These are phyloP conservation scores for Clavulina sp. DNA, from an alignment of 768 basidiomycete species.

Conservation along the genomic window DNA sequence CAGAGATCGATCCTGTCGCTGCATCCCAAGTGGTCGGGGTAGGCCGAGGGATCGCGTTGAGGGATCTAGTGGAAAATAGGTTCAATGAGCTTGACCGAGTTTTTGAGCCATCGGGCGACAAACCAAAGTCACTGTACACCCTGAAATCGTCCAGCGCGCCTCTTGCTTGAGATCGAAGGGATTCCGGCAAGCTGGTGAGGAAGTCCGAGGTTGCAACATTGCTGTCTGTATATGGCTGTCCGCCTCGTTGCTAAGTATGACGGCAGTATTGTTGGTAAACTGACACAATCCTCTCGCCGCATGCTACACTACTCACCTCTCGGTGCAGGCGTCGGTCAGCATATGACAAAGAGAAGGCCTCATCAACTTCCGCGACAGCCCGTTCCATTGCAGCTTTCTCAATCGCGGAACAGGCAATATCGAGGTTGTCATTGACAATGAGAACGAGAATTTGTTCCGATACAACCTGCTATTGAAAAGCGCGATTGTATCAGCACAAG, in stretches of 20 bases:
- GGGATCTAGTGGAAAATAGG: no score
- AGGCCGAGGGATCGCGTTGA: no score
- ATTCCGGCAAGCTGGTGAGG: conserved; percentile 62
- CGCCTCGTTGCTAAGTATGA: conserved; percentile 34
- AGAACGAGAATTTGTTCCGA: conserved; percentile 61
- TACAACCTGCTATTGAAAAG: conserved; percentile 36
- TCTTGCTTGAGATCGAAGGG: conserved; percentile 63
- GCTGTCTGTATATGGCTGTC: conserved; percentile 81
- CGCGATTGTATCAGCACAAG: neutral
- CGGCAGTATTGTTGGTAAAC: neutral
- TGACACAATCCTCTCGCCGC: neutral
- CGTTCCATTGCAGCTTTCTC: conserved; percentile 97
- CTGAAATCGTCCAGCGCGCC: conserved; percentile 66
- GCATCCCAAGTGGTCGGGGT: no score
- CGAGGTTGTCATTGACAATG: conserved; percentile 82
- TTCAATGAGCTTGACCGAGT: neutral
- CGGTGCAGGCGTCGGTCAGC: conserved; percentile 72
- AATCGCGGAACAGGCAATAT: conserved; percentile 82
- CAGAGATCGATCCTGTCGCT: no score
- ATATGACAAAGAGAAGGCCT: conserved; percentile 67
- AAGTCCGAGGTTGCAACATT: conserved; percentile 53
- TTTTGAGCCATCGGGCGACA: neutral
- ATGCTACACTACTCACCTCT: conserved; percentile 34
- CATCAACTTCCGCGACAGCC: conserved; percentile 83
- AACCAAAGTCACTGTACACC: conserved; percentile 93